Evolutionary conservation across 768 basidiomycete genomes (phyloP).

Genomic region (Gymnopilus junonius): DNA sequence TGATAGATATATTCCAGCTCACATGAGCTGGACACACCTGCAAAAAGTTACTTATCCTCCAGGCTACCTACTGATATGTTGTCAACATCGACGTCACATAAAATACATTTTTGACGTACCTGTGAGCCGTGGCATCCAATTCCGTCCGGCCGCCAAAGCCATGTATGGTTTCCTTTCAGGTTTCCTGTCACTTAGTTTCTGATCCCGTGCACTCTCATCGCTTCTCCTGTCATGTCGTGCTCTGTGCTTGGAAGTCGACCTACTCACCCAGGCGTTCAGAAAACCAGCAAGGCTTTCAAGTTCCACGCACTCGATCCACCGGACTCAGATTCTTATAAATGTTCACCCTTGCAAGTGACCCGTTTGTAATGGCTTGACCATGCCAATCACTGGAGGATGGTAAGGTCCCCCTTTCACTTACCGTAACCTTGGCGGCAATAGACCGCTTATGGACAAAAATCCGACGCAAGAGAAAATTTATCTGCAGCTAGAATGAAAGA

Average conservation of each 20-base stretch:
- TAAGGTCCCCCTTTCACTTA: neutral
- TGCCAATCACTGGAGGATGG: neutral
- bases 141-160: neutral
- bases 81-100: neutral
- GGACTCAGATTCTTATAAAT: neutral
- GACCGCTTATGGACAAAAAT: neutral
- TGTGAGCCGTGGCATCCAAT: neutral
- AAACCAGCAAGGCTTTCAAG: neutral
- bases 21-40: neutral
- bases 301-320: neutral
- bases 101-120: neutral
- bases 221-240: neutral
- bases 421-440: neutral
- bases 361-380: neutral
- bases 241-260: neutral
- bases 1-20: neutral
- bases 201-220: neutral
- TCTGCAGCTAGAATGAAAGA: slow-evolving; percentile 10
- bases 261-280: neutral
- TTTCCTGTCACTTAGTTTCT: neutral
- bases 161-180: neutral
- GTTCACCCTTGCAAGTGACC: too few relatives aligned
- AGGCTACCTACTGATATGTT: neutral
- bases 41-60: neutral
- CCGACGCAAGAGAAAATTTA: neutral